phyloP scores from a whole-genome alignment of 805 yeast species.

The Maudiozyma bulderi region DNA sequence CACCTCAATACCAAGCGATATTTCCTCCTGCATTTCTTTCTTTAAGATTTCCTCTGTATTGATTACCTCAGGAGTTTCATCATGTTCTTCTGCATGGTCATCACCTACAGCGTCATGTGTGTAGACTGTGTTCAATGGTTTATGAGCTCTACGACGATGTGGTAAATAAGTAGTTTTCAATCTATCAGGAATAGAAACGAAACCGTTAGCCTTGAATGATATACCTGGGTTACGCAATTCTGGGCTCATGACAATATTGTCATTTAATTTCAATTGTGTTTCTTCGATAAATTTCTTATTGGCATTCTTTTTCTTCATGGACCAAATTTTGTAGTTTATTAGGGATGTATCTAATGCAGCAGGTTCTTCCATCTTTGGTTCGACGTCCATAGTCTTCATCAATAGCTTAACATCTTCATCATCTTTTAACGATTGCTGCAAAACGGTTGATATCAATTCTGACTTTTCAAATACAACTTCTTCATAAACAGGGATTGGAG shows the following conservation, averaged over 20 bases:
- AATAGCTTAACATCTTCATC: slow-evolving; percentile 61
- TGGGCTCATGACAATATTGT: slow-evolving; percentile 17
- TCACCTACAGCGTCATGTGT: slow-evolving; percentile 31
- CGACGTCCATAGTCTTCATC: slow-evolving; percentile 32
- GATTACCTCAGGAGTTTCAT: slow-evolving; percentile 27
- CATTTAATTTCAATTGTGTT: slow-evolving; percentile 20
- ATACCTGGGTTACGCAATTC: slow-evolving; percentile 40
- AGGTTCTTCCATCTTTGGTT: background rate
- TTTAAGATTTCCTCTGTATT: slow-evolving; percentile 13
- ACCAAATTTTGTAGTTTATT: slow-evolving; percentile 20
- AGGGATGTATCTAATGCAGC: background rate
- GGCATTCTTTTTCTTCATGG: slow-evolving; percentile 10
- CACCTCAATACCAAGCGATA: slow-evolving; percentile 22
- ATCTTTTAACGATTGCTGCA: slow-evolving; percentile 55
- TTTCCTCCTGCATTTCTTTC: slow-evolving; percentile 10
- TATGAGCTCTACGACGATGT: slow-evolving; percentile 60
- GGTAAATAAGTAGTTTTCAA: slow-evolving; percentile 70
- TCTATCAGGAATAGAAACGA: slow-evolving; percentile 59
- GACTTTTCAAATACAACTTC: slow-evolving; percentile 19
- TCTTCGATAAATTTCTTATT: slow-evolving; percentile 7
- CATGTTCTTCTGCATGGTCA: slow-evolving; percentile 33
- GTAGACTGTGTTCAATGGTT: slow-evolving; percentile 67
- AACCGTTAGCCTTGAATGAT: slow-evolving; percentile 65
- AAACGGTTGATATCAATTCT: slow-evolving; percentile 29
- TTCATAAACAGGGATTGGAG: slow-evolving; percentile 49